Conservation (phyloP, 108 stramenopile genomes). For the Epipyxis sp. region DNA sequence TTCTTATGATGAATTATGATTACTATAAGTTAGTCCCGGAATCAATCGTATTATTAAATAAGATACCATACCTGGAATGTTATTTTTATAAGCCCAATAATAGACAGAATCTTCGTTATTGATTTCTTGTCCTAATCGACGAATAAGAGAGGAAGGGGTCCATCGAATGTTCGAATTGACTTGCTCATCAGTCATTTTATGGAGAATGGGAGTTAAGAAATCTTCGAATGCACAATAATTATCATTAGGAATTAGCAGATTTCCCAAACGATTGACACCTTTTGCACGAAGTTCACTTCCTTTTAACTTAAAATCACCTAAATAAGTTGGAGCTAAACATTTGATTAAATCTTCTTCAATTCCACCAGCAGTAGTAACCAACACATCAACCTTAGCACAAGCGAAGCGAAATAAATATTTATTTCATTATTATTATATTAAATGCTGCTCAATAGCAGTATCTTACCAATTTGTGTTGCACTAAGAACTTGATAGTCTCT, state of each 20-base stretch:
- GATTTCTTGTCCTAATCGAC: conserved; percentile 87
- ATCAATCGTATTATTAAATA: no score
- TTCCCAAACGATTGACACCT: conserved; percentile 96
- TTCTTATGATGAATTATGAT: no score
- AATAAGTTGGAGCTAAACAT: conserved; percentile 90
- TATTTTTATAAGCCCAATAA: conserved; percentile 93
- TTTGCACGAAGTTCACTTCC: conserved; percentile 79
- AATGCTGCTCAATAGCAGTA: neutral
- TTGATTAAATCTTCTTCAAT: conserved; percentile 99
- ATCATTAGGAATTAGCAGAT: conserved; percentile 89
- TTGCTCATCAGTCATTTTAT: conserved; percentile 95
- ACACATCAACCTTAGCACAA: conserved; percentile 38
- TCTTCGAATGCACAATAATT: conserved; percentile 99
- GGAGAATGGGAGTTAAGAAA: conserved; percentile 86
- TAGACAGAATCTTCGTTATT: conserved; percentile 85
- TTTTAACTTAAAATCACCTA: conserved; percentile 86
- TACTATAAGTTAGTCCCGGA: no score
- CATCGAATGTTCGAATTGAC: conserved; percentile 67
- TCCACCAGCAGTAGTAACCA: conserved; percentile 96
- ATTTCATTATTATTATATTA: neutral
- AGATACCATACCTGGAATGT: no score
- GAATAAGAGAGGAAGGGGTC: conserved; percentile 92
- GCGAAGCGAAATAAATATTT: neutral
- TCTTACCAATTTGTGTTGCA: conserved; percentile 92
- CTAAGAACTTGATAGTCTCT: conserved; percentile 88